Percentiles rank a stretch among this genome's conserved stretches.
Evolutionary conservation across 73 alveolate species (phyloP).

Genomic region (Paramecium octaurelia): DNA sequence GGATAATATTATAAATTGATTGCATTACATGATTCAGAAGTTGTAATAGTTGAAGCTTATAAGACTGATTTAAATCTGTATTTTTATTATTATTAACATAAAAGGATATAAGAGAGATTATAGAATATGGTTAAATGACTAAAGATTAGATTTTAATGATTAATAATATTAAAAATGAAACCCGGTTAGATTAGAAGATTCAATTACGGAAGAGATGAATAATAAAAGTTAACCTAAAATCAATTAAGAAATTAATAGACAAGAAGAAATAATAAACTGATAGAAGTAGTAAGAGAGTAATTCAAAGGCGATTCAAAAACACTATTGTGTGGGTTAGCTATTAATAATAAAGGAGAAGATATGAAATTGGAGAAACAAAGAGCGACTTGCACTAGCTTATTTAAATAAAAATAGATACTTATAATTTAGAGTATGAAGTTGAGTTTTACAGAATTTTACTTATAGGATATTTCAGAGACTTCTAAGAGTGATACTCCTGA

Average conservation of each 20-base stretch:
- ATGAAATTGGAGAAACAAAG: not conserved
- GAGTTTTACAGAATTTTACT: not conserved
- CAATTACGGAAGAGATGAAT: not conserved
- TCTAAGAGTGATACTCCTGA: not conserved
- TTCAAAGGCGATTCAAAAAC: too few relatives aligned
- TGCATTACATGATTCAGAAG: slow-evolving; percentile 59
- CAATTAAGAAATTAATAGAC: not conserved
- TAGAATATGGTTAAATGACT: slow-evolving; percentile 49
- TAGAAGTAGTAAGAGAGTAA: not conserved
- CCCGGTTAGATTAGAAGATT: not conserved
- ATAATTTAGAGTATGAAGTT: not conserved
- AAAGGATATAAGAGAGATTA: slow-evolving; percentile 47
- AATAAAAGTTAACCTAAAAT: not conserved
- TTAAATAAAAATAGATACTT: not conserved
- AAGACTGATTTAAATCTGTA: slow-evolving; percentile 68
- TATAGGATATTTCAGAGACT: not conserved
- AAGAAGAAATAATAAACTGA: not conserved
- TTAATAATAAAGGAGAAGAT: not conserved
- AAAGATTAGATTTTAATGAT: slow-evolving; percentile 38
- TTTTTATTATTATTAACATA: slow-evolving; percentile 30
- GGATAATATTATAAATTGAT: not conserved
- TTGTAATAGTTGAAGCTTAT: slow-evolving; percentile 61
- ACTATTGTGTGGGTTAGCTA: too few relatives aligned
- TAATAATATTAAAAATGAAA: not conserved
- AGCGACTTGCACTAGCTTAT: not conserved